These are phyloP conservation scores for Trifolium subterraneum DNA, from an alignment of 306 rosid species.

Conservation along the genomic window DNA sequence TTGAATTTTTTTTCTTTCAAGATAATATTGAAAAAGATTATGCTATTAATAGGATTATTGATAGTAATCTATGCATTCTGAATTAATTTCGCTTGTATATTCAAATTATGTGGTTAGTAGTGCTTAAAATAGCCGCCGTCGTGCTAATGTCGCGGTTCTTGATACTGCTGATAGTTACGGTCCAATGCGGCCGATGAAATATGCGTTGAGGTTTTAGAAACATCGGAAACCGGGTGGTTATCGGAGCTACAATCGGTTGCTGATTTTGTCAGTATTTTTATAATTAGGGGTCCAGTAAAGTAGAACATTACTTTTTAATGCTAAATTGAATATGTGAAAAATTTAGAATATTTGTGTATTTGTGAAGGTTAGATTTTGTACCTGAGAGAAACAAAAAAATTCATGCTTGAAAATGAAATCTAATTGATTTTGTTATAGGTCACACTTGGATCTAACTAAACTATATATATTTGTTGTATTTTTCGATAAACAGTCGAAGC, in stretches of 20 bases:
- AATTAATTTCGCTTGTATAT: neutral
- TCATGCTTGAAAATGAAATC: neutral
- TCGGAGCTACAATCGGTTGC: neutral
- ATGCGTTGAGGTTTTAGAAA: too few relatives aligned
- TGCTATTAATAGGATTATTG: neutral
- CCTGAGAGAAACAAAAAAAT: neutral
- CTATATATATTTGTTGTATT: neutral
- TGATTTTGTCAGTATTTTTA: neutral
- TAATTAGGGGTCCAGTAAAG: neutral
- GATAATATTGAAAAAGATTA: neutral
- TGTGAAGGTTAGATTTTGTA: neutral
- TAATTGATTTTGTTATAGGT: neutral
- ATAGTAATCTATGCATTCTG: neutral
- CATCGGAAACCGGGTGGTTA: neutral
- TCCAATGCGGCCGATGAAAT: too few relatives aligned
- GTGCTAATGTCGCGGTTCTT: too few relatives aligned
- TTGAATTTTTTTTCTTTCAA: neutral
- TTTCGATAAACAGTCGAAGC: conserved; percentile 57
- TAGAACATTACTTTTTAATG: neutral
- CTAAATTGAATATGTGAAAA: neutral
- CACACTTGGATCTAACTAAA: conserved; percentile 14
- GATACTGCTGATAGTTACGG: too few relatives aligned
- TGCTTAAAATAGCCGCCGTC: too few relatives aligned
- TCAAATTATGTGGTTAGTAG: neutral
- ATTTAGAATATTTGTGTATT: neutral